Conservation (phyloP, 768 basidiomycete species). For the Boletellus ananas region DNA sequence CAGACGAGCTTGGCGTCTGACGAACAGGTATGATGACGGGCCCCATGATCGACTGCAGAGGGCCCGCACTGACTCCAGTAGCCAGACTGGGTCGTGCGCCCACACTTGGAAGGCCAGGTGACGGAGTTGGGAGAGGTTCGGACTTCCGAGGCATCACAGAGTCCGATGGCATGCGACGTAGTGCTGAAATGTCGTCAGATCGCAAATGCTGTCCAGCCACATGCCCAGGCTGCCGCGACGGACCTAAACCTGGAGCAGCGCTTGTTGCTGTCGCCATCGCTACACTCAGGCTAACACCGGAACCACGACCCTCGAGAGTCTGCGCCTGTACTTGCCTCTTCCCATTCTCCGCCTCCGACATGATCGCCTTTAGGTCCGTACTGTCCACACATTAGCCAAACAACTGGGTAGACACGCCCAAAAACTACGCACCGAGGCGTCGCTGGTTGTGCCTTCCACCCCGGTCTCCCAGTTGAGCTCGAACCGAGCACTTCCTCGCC, state of each 20-base stretch:
- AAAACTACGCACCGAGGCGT: slow-evolving; percentile 45
- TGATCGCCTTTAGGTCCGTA: slow-evolving; percentile 79
- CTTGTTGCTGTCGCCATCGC: background rate
- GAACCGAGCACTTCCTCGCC: background rate
- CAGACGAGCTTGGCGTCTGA: slow-evolving; percentile 33
- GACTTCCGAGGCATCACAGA: slow-evolving; percentile 5
- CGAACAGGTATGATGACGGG: slow-evolving; percentile 63
- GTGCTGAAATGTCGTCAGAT: slow-evolving; percentile 2
- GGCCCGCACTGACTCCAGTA: slow-evolving; percentile 20
- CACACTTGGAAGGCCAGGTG: background rate
- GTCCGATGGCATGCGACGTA: slow-evolving; percentile 10
- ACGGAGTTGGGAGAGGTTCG: background rate
- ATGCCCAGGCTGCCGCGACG: slow-evolving; percentile 1
- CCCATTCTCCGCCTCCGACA: slow-evolving; percentile 66
- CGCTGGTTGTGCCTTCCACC: slow-evolving; percentile 47
- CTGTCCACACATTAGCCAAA: slow-evolving; percentile 34
- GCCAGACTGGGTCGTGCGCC: slow-evolving; percentile 17
- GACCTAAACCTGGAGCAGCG: background rate
- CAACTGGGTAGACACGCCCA: slow-evolving; percentile 5
- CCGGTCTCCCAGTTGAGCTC: slow-evolving; percentile 19
- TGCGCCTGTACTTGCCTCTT: slow-evolving; percentile 11
- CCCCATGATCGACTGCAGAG: slow-evolving; percentile 42
- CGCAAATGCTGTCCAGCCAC: slow-evolving; percentile 4
- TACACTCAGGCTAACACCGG: background rate
- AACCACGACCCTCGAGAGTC: slow-evolving; percentile 1